Percentiles rank a stretch among this genome's conserved stretches.
phyloP scores from a whole-genome alignment of 148 eudicot genomes.

The Rhododendron simsii region DNA sequence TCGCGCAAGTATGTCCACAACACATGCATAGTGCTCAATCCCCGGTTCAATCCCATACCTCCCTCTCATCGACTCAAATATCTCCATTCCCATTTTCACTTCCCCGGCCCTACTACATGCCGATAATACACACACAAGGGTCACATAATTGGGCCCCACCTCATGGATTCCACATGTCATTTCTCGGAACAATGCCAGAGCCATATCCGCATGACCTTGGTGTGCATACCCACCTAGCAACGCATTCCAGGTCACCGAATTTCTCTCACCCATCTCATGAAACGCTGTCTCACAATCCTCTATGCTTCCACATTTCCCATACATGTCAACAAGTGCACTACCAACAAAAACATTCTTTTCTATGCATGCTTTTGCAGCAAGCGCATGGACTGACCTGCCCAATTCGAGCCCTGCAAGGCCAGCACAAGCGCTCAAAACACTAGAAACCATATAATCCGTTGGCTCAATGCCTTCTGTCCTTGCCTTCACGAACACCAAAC shows the following conservation, averaged over 20 bases:
- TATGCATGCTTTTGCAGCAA: conserved; percentile 44
- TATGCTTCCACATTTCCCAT: conserved; percentile 62
- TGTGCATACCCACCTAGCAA: conserved; percentile 56
- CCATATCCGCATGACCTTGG: conserved; percentile 49
- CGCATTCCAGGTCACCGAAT: conserved; percentile 53
- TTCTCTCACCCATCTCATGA: conserved; percentile 29
- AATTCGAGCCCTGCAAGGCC: conserved; percentile 42
- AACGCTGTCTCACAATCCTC: conserved; percentile 50
- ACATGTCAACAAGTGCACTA: conserved; percentile 67
- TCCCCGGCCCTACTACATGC: conserved; percentile 61
- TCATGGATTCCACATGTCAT: conserved; percentile 20
- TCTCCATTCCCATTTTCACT: conserved; percentile 48
- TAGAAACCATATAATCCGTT: conserved; percentile 50
- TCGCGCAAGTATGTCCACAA: too few species aligned
- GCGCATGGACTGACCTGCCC: conserved; percentile 45
- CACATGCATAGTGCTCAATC: too few species aligned
- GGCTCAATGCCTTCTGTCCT: conserved; percentile 32
- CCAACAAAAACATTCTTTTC: conserved; percentile 42
- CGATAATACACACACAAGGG: conserved; percentile 47
- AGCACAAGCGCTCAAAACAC: conserved; percentile 62
- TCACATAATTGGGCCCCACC: conserved; percentile 46
- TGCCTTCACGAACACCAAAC: conserved; percentile 28
- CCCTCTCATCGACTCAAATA: conserved; percentile 44
- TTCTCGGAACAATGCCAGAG: conserved; percentile 38
- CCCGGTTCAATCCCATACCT: too few species aligned